Evolutionary conservation across 495 filamentous ascomycete genomes (phyloP).

Genomic region (Penicillium crystallinum): DNA sequence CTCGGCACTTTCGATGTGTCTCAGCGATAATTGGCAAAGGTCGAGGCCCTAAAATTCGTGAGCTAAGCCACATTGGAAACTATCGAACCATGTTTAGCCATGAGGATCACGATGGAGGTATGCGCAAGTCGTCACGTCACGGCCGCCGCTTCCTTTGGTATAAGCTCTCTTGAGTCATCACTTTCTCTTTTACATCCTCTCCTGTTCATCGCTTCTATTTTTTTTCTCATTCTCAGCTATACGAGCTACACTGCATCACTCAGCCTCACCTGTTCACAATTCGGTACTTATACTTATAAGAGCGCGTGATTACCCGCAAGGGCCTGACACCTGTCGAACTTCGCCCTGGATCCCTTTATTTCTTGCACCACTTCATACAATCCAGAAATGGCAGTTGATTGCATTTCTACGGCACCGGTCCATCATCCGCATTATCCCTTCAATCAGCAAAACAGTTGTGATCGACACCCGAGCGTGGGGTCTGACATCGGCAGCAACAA

Average conservation of each 20-base stretch:
- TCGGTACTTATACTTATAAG: conserved; percentile 4
- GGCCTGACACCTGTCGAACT: background rate
- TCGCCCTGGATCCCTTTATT: background rate
- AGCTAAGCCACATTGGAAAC: background rate
- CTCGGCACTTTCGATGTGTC: background rate
- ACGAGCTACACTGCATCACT: conserved; percentile 12
- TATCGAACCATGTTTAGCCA: background rate
- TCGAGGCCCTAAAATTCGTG: background rate
- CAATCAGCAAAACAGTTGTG: conserved; percentile 7
- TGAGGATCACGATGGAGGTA: background rate
- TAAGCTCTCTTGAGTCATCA: background rate
- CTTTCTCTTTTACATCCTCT: background rate
- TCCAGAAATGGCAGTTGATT: conserved; percentile 14
- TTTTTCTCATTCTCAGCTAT: conserved; percentile 1
- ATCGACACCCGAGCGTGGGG: conserved; percentile 4
- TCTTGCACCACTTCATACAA: background rate
- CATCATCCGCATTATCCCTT: conserved; percentile 25
- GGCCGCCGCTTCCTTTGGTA: conserved; percentile 1
- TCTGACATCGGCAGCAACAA: conserved; percentile 29
- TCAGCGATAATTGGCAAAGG: conserved; percentile 2
- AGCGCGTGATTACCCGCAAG: conserved; percentile 8
- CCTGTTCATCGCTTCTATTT: background rate
- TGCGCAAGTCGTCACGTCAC: conserved; percentile 41
- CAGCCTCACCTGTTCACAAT: conserved; percentile 7
- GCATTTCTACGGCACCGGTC: conserved; percentile 21